phyloP scores from a whole-genome alignment of 768 basidiomycete species.

The Roridomyces roridus region DNA sequence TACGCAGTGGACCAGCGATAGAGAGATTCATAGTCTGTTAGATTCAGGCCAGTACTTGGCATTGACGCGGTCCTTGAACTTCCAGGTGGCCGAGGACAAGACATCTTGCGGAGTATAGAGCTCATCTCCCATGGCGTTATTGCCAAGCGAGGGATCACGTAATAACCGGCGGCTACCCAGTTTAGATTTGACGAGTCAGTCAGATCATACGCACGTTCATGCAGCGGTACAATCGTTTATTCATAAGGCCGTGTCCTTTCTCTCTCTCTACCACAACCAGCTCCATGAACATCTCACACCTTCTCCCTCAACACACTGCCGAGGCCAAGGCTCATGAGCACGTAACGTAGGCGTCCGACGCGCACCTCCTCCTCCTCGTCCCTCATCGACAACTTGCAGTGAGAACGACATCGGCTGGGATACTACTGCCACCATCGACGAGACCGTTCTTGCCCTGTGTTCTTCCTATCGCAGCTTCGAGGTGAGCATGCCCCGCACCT shows the following conservation, averaged over 20 bases:
- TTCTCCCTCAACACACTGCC: constrained; percentile 74
- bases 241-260: background rate
- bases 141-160: too few species aligned
- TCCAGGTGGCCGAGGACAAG: constrained; percentile 50
- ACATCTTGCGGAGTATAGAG: constrained; percentile 52
- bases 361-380: background rate
- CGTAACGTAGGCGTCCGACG: constrained; percentile 58
- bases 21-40: constrained; percentile 66
- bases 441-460: constrained; percentile 75
- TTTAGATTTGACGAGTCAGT: too few species aligned
- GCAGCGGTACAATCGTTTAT: too few species aligned
- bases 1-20: constrained; percentile 69
- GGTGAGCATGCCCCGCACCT: constrained; percentile 11
- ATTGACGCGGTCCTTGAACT: constrained; percentile 60
- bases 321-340: constrained; percentile 76
- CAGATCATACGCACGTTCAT: too few species aligned
- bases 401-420: constrained; percentile 77
- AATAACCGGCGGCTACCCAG: too few species aligned
- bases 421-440: constrained; percentile 70
- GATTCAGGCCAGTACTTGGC: constrained; percentile 44
- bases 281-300: constrained; percentile 61
- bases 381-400: constrained; percentile 39
- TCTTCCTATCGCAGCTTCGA: constrained; percentile 84
- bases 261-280: constrained; percentile 16
- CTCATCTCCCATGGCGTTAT: constrained; percentile 16